Percentiles rank a stretch among this genome's conserved stretches.
phyloP scores from a whole-genome alignment of 805 yeast species.

The Nakazawaea anatomiae region DNA sequence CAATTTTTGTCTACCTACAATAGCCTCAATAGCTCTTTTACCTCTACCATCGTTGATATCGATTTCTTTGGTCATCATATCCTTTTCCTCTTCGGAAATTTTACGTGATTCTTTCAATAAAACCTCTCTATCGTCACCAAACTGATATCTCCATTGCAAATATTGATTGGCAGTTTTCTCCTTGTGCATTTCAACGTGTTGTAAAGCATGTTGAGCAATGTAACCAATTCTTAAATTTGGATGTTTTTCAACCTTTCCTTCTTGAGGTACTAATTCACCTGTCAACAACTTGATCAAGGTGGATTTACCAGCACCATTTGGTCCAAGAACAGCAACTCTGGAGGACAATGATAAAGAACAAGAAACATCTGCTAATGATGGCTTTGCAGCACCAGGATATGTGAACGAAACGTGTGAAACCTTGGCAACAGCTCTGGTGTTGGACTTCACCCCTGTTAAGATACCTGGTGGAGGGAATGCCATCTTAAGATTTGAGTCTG shows the following conservation, averaged over 20 bases:
- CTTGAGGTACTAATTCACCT: constrained; percentile 81
- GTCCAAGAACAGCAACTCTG: constrained; percentile 94
- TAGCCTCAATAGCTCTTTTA: constrained; percentile 82
- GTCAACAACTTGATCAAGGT: constrained; percentile 90
- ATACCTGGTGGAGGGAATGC: constrained; percentile 98
- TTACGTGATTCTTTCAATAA: constrained; percentile 89
- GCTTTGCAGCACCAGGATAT: constrained; percentile 86
- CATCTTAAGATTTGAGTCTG: constrained; percentile 92
- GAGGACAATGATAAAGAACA: constrained; percentile 94
- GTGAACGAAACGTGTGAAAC: constrained; percentile 79
- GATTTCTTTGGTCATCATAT: constrained; percentile 68
- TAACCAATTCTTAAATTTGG: constrained; percentile 97
- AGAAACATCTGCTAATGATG: constrained; percentile 72
- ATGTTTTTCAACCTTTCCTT: constrained; percentile 93
- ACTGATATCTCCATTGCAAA: constrained; percentile 95
- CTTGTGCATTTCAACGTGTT: constrained; percentile 94
- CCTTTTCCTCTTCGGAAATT: constrained; percentile 72
- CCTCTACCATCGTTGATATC: constrained; percentile 86
- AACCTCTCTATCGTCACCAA: constrained; percentile 98
- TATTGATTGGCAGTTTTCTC: constrained; percentile 98
- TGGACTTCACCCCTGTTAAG: constrained; percentile 93
- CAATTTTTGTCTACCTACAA: constrained; percentile 95
- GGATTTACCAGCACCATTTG: constrained; percentile 98
- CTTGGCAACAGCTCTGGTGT: constrained; percentile 81
- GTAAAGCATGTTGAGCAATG: constrained; percentile 97